Evolutionary conservation across 306 rosid genomes (phyloP), one percentile per base, ranked within the genome.

Genomic region (Senna tora): DNA sequence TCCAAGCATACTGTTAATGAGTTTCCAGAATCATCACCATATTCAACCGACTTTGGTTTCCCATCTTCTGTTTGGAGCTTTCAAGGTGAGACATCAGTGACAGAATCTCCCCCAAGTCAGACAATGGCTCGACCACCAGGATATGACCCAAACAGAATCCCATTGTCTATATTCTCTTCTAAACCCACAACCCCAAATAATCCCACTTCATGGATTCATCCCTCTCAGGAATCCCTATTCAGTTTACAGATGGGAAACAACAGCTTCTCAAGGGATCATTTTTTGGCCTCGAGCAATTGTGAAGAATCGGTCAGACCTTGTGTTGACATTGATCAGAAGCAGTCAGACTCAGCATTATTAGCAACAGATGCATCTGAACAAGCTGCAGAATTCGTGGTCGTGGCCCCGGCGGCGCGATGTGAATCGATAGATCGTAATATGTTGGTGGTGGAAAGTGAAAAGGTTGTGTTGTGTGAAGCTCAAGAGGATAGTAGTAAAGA

Each of bases 161-260:
- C 97, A 0, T 21, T 81, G 9, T 71, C 87, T 15, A 17, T 87
- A 19, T 91, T 91, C 65, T 20, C 75, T 10, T 54, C 54, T 15
- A 80, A 42, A 57, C 75, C 93, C 4, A 6, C 84, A 25, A 80
- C 74, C 5, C 82, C 86, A 36, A 58, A 58, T 32, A 58, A 58
- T 32, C 43, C 21, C 28, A 28, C 47, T 82, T 90, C 84, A 58
- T 91, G 97, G 97, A 88, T 92, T 67, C 55, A 69, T 6, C 79
- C 88, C 38, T 88, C 97, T 39, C 86, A 91, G 70, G 97, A 91
- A 55, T 91, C 95, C 42, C 61, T 91, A 8, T 88, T 88, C 52
- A 91, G 97, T 67, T 11, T 91, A 32, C 92, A 87, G 33, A 51
- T 80, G 0, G 97, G 92, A 53, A 86, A 85, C 59, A 72, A 4